These are phyloP conservation scores for Capillidium heterosporum DNA, from an alignment of 371 early-diverging fungal genomes.

Conservation along the genomic window DNA sequence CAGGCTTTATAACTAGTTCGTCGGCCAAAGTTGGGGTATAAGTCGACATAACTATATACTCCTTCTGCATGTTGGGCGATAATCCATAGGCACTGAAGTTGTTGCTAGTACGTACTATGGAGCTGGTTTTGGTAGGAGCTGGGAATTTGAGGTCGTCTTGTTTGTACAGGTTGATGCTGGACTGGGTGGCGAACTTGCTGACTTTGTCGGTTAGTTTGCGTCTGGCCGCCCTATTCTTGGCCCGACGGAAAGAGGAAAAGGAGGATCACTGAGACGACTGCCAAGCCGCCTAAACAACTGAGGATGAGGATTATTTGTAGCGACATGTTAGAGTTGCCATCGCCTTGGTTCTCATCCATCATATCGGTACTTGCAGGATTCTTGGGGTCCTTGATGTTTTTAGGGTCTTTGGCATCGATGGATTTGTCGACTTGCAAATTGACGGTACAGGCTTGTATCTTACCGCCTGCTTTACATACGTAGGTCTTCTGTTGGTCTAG, in stretches of 20 bases:
- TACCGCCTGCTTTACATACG: background rate
- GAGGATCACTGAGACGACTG: background rate
- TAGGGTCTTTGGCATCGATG: background rate
- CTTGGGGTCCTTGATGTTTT: background rate
- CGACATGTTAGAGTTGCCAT: background rate
- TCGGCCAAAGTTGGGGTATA: conserved; percentile 44
- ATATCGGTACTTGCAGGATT: background rate
- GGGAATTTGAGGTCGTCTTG: background rate
- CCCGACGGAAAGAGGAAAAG: background rate
- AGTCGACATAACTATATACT: conserved; percentile 22
- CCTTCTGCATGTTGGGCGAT: background rate
- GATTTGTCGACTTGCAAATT: background rate
- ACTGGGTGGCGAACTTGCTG: too few species aligned
- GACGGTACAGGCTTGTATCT: background rate
- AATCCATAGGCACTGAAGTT: background rate
- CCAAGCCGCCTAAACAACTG: background rate
- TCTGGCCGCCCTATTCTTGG: too few species aligned
- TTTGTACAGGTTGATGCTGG: background rate
- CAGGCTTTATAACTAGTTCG: conserved; percentile 39
- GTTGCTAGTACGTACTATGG: background rate
- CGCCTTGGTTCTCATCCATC: background rate
- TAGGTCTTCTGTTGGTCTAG: conserved; percentile 2
- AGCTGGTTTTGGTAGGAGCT: background rate
- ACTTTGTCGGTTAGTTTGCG: too few species aligned
- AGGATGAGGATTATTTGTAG: background rate